Conservation (phyloP, 108 stramenopile species). For the Cyclostephanos tholiformis region DNA sequence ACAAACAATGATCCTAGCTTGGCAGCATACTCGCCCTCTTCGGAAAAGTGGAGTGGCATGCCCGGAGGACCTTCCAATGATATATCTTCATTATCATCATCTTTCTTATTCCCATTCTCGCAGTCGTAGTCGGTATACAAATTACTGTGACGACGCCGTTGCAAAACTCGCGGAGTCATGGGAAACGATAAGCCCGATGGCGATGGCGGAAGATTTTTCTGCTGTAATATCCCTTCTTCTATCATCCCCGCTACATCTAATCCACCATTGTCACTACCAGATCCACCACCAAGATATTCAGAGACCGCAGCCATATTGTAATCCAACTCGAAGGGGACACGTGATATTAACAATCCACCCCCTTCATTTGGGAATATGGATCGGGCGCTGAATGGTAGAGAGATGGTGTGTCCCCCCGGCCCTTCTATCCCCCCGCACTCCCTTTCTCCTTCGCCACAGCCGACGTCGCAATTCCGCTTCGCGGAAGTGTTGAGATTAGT, state of each 20-base stretch:
- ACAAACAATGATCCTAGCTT: conserved; percentile 15
- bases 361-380: conserved; percentile 51
- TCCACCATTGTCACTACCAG: neutral
- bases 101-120: conserved; percentile 1
- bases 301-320: conserved; percentile 1
- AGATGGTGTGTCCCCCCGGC: conserved; percentile 63
- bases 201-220: neutral
- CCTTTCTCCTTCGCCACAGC: neutral
- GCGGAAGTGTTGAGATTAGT: neutral
- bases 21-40: conserved; percentile 6
- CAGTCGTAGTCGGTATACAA: conserved; percentile 11
- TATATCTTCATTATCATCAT: conserved; percentile 29
- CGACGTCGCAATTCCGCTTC: conserved; percentile 24
- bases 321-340: conserved; percentile 22
- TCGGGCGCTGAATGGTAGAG: conserved; percentile 72
- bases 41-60: conserved; percentile 39
- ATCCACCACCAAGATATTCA: neutral
- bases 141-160: conserved; percentile 15
- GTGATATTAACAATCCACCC: conserved; percentile 50
- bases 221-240: neutral
- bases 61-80: conserved; percentile 58
- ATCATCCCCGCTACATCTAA: neutral
- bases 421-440: conserved; percentile 32
- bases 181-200: conserved; percentile 11
- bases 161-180: conserved; percentile 43